Base-by-base conservation (phyloP, 441 rosid species). In the Arabidopsis hybrid region DNA sequence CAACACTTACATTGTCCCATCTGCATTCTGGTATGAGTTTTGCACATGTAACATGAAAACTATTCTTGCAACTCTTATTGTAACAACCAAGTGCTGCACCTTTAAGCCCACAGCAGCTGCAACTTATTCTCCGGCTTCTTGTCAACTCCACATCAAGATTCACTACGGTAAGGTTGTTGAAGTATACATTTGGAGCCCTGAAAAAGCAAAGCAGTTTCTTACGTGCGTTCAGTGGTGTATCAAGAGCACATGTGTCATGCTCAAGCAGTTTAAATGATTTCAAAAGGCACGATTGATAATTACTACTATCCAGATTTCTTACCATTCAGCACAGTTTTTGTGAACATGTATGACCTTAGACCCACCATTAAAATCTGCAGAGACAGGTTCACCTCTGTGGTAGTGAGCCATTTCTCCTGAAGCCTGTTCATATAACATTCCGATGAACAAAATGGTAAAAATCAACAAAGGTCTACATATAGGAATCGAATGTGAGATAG, bases 1-100 rank as follows among this genome's bases (percentile, higher is more conserved):
- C 34, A 72, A 67, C 17, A 73, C 88, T 82, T 83, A 91, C 97
- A 69, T 66, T 31, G 78, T 95, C 99, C 99, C 98, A 95, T 75
- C 88, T 88, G 80, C 97, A 92, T 81, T 88, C 84, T 65, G 93
- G 79, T 7, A 49, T 86, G 67, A 82, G 42, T 80, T 85, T 95
- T 71, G 99, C 99, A 80, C 99, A 92, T n/a, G 98, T 77, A 52
- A 92, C 85, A 77, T 95, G 99, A 79, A 92, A 95, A 73, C 97
- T 95, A 82, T 83, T 91, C 71, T 88, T 86, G 76, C 99, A 95
- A 78, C 81, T 84, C 71, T 83, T 79, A 73, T 85, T 90, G 79
- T 83, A 91, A 80, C 97, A 91, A 36, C 97, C 97, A 75, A 91
- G 85, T n/a, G 92, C 88, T 65, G 97, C 97, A 45, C 97, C 97